Evolutionary conservation across 2,329 filamentous ascomycete genomes (phyloP).

Genomic region (Venturia carpophila): DNA sequence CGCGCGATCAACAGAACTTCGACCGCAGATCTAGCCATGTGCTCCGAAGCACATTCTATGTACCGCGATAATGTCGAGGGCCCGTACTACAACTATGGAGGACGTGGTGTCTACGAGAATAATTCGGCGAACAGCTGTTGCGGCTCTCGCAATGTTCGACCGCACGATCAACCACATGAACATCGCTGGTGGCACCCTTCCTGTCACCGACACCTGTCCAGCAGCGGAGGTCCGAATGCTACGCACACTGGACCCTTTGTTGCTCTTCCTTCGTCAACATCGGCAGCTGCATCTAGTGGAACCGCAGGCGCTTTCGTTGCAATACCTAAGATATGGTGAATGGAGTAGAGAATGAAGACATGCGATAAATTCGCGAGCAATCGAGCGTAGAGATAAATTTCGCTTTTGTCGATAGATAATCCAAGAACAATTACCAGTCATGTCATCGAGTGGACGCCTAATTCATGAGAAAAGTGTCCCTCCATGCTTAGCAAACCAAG

Average conservation of each 20-base stretch:
- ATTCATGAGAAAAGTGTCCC: too few relatives aligned
- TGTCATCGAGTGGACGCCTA: too few relatives aligned
- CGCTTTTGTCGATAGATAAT: neutral
- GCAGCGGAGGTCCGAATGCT: constrained; percentile 25
- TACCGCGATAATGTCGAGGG: constrained; percentile 51
- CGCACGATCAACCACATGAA: constrained; percentile 31
- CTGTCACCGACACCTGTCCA: constrained; percentile 27
- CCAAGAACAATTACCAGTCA: too few relatives aligned
- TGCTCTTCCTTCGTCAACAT: constrained; percentile 24
- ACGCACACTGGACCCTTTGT: constrained; percentile 35
- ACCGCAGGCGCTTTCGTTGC: neutral
- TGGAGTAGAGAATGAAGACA: neutral
- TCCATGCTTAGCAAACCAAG: neutral
- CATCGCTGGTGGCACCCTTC: constrained; percentile 30
- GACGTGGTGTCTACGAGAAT: constrained; percentile 50
- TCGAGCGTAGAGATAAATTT: too few relatives aligned
- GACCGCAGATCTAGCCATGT: constrained; percentile 32
- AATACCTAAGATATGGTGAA: neutral
- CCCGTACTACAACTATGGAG: constrained; percentile 48
- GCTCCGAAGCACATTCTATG: constrained; percentile 47
- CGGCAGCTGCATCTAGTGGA: neutral
- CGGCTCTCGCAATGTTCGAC: constrained; percentile 32
- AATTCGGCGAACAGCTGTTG: constrained; percentile 22
- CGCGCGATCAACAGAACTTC: constrained; percentile 24
- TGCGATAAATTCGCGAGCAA: too few relatives aligned